A percentile compares a stretch with the other conserved stretches of the same genome.
Conservation (phyloP, 1,284 basidiomycete genomes). For the Apiotrichum sp. region DNA sequence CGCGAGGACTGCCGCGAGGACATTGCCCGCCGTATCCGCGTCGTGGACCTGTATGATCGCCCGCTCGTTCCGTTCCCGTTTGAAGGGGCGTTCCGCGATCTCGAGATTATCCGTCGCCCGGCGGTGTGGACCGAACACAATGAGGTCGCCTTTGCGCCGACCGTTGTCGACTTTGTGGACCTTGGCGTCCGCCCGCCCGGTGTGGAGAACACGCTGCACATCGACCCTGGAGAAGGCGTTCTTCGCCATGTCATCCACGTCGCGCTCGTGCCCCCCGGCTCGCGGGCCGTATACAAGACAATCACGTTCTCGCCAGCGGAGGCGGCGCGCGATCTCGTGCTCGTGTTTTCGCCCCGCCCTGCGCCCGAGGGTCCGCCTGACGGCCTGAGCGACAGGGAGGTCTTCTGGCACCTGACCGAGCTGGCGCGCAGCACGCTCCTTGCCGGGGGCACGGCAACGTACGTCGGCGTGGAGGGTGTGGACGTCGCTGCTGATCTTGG, state of each 20-base stretch:
- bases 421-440: not conserved
- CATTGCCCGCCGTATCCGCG: not conserved
- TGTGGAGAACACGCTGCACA: not conserved
- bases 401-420: not conserved
- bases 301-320: not conserved
- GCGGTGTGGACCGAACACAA: not conserved
- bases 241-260: conserved; percentile 1
- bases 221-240: not conserved
- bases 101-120: conserved; percentile 1
- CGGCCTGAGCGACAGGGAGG: not conserved
- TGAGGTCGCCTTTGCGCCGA: not conserved
- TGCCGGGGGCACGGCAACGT: not conserved
- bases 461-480: not conserved
- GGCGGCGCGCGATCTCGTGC: not conserved
- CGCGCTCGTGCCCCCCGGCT: not conserved
- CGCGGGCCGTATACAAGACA: not conserved
- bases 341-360: not conserved
- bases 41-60: conserved; percentile 1
- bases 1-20: conserved; percentile 3
- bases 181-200: not conserved
- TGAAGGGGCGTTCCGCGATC: not conserved
- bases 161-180: not conserved
- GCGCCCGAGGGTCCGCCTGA: not conserved
- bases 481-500: not conserved
- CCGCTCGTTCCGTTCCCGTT: not conserved